These are phyloP conservation scores for Pseudofabraea citricarpa DNA, from an alignment of 2,329 filamentous ascomycete species.

Conservation along the genomic window DNA sequence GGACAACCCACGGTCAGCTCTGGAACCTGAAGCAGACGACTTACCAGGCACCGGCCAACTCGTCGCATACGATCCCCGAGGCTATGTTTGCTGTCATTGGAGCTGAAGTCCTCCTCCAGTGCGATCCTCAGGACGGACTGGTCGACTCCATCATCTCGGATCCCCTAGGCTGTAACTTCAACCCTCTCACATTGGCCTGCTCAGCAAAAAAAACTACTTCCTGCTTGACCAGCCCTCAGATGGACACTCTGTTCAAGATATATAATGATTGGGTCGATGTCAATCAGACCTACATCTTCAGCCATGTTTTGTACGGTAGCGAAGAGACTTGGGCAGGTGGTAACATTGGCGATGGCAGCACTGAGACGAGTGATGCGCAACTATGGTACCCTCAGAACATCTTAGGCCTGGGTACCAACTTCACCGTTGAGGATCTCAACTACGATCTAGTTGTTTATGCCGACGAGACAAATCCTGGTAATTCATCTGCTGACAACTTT, in stretches of 20 bases:
- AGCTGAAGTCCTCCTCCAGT: constrained; percentile 40
- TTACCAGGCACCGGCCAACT: not conserved
- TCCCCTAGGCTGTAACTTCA: constrained; percentile 28
- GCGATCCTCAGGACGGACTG: constrained; percentile 43
- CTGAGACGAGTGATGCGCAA: constrained; percentile 4
- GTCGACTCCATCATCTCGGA: constrained; percentile 39
- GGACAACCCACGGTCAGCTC: constrained; percentile 3
- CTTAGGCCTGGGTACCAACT: constrained; percentile 7
- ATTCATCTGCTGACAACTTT: constrained; percentile 37
- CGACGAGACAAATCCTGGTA: constrained; percentile 35
- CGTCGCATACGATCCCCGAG: constrained; percentile 13
- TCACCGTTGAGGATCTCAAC: constrained; percentile 20
- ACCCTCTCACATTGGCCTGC: constrained; percentile 18
- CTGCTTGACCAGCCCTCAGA: constrained; percentile 39
- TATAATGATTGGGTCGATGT: constrained; percentile 27
- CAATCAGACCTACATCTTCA: constrained; percentile 11
- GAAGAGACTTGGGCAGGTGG: not conserved
- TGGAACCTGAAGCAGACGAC: not conserved
- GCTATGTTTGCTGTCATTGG: constrained; percentile 29
- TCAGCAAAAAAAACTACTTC: constrained; percentile 24
- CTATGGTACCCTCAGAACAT: constrained; percentile 7
- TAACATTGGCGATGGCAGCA: not conserved
- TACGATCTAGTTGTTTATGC: constrained; percentile 32
- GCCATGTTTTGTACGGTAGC: not conserved
- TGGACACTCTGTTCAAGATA: constrained; percentile 36